Evolutionary conservation across 2,329 filamentous ascomycete genomes (phyloP).

Genomic region (Colletotrichum higginsianum): DNA sequence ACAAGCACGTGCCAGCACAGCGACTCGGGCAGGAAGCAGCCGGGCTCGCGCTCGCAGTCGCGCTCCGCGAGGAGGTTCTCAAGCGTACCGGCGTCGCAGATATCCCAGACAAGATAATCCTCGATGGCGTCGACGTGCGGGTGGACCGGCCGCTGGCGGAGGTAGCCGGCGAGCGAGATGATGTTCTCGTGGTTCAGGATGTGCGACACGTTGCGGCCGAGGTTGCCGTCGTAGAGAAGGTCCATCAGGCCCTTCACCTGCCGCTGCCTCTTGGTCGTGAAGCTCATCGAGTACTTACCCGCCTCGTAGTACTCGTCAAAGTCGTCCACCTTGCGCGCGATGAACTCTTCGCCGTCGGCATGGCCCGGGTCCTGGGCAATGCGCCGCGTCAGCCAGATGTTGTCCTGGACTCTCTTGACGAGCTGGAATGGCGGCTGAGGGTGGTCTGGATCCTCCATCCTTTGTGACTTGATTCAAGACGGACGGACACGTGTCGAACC

Average conservation of each 20-base stretch:
- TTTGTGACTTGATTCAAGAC: neutral
- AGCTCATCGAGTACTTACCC: slow-evolving; percentile 21
- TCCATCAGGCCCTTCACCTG: slow-evolving; percentile 46
- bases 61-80: slow-evolving; percentile 55
- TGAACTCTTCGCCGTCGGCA: slow-evolving; percentile 49
- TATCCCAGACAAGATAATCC: slow-evolving; percentile 64
- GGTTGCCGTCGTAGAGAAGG: slow-evolving; percentile 49
- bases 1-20: slow-evolving; percentile 70
- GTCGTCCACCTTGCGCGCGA: slow-evolving; percentile 50
- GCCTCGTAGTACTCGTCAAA: slow-evolving; percentile 38
- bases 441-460: slow-evolving; percentile 25
- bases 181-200: slow-evolving; percentile 67
- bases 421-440: slow-evolving; percentile 48
- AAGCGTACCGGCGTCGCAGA: slow-evolving; percentile 66
- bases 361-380: slow-evolving; percentile 43
- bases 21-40: slow-evolving; percentile 63
- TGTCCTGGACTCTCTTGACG: slow-evolving; percentile 48
- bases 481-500: neutral
- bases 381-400: slow-evolving; percentile 52
- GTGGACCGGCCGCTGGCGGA: slow-evolving; percentile 47
- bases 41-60: slow-evolving; percentile 43
- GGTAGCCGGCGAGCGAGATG: slow-evolving; percentile 59
- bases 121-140: slow-evolving; percentile 44
- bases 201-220: slow-evolving; percentile 49
- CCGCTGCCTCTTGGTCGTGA: slow-evolving; percentile 43